Percentiles rank a stretch among this genome's conserved stretches.
These are phyloP conservation scores for Microbotryomycetes sp. DNA, from an alignment of 1,284 basidiomycete genomes.

Conservation along the genomic window DNA sequence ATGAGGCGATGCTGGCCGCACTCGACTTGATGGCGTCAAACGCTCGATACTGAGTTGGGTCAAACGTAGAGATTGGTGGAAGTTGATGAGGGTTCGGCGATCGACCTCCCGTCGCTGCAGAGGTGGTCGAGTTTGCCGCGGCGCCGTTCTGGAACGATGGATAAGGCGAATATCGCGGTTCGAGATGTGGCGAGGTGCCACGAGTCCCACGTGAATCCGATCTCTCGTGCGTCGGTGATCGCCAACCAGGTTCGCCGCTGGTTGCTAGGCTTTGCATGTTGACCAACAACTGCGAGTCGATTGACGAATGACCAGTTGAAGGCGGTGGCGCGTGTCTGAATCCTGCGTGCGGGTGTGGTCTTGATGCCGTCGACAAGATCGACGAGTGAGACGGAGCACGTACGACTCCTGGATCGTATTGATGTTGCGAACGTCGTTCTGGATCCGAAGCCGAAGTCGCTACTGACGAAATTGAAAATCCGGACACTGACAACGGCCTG, in stretches of 20 bases:
- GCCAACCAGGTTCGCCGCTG: conserved; percentile 1
- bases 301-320: conserved; percentile 19
- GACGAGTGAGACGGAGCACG: conserved; percentile 9
- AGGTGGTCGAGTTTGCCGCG: not conserved
- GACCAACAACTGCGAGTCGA: conserved; percentile 19
- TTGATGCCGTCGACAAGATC: conserved; percentile 11
- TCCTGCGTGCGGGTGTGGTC: not conserved
- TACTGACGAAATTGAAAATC: conserved; percentile 22
- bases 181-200: not conserved
- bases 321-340: not conserved
- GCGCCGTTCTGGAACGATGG: not conserved
- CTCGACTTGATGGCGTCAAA: conserved; percentile 1
- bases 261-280: conserved; percentile 29
- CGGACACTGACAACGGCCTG: conserved; percentile 12
- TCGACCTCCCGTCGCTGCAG: not conserved
- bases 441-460: conserved; percentile 32
- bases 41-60: not conserved
- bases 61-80: not conserved
- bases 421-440: conserved; percentile 9
- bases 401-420: conserved; percentile 5
- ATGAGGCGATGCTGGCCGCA: conserved; percentile 3
- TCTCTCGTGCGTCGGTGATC: conserved; percentile 1
- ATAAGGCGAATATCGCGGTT: conserved; percentile 1
- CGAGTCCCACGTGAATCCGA: conserved; percentile 4
- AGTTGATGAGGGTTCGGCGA: not conserved